phyloP scores from a whole-genome alignment of 768 basidiomycete species.

The Dentipellis fragilis region DNA sequence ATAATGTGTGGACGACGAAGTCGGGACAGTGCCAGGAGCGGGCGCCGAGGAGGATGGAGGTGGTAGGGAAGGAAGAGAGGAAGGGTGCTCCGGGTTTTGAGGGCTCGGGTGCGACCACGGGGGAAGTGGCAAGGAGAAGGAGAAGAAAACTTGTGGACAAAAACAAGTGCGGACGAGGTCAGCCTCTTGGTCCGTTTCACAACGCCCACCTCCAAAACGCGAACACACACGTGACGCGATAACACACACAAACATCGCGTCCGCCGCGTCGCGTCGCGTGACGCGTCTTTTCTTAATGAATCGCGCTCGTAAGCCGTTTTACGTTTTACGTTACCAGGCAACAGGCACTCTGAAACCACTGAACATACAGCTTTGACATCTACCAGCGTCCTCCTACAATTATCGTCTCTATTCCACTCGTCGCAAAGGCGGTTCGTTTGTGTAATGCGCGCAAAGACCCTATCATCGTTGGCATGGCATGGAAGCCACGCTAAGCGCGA shows the following conservation, averaged over 20 bases:
- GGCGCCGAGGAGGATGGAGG: background rate
- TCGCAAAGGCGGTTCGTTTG: too few relatives aligned
- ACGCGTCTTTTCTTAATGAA: conserved; percentile 5
- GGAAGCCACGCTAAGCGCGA: too few relatives aligned
- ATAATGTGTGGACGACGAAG: background rate
- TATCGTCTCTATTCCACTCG: too few relatives aligned
- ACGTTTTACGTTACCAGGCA: background rate
- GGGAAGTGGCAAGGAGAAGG: conserved; percentile 1
- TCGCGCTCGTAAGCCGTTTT: background rate
- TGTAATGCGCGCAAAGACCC: too few relatives aligned
- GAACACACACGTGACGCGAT: conserved; percentile 12
- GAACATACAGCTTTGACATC: too few relatives aligned
- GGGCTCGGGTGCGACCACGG: background rate
- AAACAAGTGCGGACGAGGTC: conserved; percentile 9
- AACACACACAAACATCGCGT: conserved; percentile 15
- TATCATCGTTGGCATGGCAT: too few relatives aligned
- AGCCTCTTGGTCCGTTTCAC: conserved; percentile 13
- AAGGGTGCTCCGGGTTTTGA: conserved; percentile 7
- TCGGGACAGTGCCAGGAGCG: background rate
- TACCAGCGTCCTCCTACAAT: too few relatives aligned
- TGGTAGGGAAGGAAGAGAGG: background rate
- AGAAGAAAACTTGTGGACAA: background rate
- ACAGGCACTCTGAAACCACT: too few relatives aligned
- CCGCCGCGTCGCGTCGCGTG: conserved; percentile 6
- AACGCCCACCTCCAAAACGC: conserved; percentile 9